Conservation (phyloP, 495 filamentous ascomycete genomes). For the Neurospora sp. region DNA sequence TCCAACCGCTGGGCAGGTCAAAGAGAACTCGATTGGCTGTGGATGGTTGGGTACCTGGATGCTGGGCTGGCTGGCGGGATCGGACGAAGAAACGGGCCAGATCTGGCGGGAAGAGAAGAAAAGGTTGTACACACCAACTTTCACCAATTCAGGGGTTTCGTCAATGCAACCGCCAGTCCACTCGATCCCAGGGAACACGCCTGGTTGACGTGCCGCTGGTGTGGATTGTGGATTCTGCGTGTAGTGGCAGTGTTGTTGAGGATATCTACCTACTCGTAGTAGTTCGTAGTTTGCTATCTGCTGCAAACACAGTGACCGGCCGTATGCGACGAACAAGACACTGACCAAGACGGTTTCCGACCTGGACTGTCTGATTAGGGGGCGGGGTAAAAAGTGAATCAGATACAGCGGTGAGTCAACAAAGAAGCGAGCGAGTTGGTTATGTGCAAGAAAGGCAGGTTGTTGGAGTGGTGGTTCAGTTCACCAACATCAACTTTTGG, state of each 20-base stretch:
- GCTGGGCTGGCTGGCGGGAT: neutral
- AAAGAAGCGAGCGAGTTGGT: neutral
- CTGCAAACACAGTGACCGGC: neutral
- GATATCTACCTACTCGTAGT: too few relatives aligned
- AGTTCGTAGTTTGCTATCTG: neutral
- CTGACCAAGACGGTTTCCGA: neutral
- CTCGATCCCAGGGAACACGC: neutral
- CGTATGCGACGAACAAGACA: neutral
- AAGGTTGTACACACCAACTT: neutral
- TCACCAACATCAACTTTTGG: neutral
- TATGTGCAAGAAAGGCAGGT: neutral
- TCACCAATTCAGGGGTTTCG: constrained; percentile 3
- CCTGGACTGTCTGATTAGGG: neutral
- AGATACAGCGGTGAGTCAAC: neutral
- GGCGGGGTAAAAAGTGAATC: neutral
- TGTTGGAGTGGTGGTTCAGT: neutral
- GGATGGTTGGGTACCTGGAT: neutral
- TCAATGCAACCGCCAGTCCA: constrained; percentile 7
- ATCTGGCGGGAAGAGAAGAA: neutral
- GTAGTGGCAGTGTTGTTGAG: neutral
- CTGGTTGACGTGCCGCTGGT: neutral
- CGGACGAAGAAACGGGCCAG: constrained; percentile 5
- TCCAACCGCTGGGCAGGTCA: constrained; percentile 9
- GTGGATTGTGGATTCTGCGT: neutral
- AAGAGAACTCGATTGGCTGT: neutral